Base-by-base conservation (phyloP, 2,329 filamentous ascomycete species). In the Nemania abortiva region DNA sequence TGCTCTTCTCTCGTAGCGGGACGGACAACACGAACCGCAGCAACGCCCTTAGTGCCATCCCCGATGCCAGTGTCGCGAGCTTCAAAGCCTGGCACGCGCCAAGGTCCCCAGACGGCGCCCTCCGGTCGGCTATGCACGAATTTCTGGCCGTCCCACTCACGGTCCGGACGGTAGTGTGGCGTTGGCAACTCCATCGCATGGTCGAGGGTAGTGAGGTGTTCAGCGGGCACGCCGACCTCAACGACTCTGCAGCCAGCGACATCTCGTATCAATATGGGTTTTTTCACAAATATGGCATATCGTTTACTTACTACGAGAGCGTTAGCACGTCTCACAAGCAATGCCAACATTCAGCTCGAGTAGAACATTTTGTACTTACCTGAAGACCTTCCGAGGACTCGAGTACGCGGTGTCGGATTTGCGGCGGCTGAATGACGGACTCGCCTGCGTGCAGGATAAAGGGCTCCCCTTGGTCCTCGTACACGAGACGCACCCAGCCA, bases 401-500 rank as follows among this genome's bases (percentile, higher is more conserved):
- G 13, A 72, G 65, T 4, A 72, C 70, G 39, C 68, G 68, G 59
- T 72, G 70, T 29, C 70, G 61, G 45, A 72, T 72, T 3, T 63
- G 61, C 65, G 70, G 70, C 54, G 70, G 70, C 56, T 72, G 70
- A 31, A 72, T 72, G 52, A 72, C 70, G n/a, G 39, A 68, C 62
- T 72, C 70, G 10, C 70, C 70, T 29, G 70, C 68, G 39, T 52
- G 53, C 24, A 72, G 68, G 6, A 72, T 54, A 57, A 72, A 72
- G 13, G 70, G 70, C 59, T 62, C 57, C 24, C 70, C 70, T 49
- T 72, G 70, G 56, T 72, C 70, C 47, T 72, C 70, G 62, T 72
- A 72, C 53, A 70, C 70, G 42, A 72, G 68, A 6, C 70, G 70
- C 42, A 72, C 70, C 70, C 70, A 72, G 42, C 70, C 70, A 52